A percentile compares a stretch with the other conserved stretches of the same genome.
These are phyloP conservation scores for Schizopora paradoxa DNA, from an alignment of 1,284 basidiomycete species.

Conservation along the genomic window DNA sequence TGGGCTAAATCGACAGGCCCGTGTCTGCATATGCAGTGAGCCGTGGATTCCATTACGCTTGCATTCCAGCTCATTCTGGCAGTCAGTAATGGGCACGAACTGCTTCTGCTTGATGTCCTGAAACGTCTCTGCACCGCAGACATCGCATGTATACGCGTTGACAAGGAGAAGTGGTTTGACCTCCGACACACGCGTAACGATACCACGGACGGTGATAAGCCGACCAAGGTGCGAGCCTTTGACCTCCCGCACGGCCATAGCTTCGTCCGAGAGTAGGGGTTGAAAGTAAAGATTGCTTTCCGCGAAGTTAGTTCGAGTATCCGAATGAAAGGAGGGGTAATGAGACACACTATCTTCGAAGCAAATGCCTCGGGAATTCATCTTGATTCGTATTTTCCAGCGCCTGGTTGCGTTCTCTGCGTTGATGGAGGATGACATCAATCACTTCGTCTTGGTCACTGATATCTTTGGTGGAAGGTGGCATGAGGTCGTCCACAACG, in stretches of 20 bases:
- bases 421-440: slow-evolving; percentile 91
- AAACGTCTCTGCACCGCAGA: slow-evolving; percentile 97
- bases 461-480: slow-evolving; percentile 83
- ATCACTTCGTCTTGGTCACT: slow-evolving; percentile 87
- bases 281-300: slow-evolving; percentile 91
- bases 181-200: slow-evolving; percentile 97
- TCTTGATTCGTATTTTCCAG: slow-evolving; percentile 57
- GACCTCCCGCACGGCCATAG: slow-evolving; percentile 89
- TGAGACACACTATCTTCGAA: slow-evolving; percentile 86
- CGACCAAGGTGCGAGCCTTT: slow-evolving; percentile 83
- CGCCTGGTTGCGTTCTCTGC: slow-evolving; percentile 81
- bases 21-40: slow-evolving; percentile 96
- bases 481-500: slow-evolving; percentile 86
- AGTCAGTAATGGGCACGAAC: slow-evolving; percentile 86
- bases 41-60: slow-evolving; percentile 85
- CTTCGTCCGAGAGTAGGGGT: slow-evolving; percentile 66
- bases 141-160: slow-evolving; percentile 98
- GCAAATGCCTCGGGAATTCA: slow-evolving; percentile 84
- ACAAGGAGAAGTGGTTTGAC: slow-evolving; percentile 97
- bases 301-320: slow-evolving; percentile 21
- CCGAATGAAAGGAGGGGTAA: neutral
- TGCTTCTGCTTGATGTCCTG: slow-evolving; percentile 95
- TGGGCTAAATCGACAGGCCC: slow-evolving; percentile 94
- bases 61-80: slow-evolving; percentile 79
- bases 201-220: slow-evolving; percentile 94